Base-by-base conservation (phyloP, 352 stramenopile genomes). In the Phytopythium cucurbitacearum region DNA sequence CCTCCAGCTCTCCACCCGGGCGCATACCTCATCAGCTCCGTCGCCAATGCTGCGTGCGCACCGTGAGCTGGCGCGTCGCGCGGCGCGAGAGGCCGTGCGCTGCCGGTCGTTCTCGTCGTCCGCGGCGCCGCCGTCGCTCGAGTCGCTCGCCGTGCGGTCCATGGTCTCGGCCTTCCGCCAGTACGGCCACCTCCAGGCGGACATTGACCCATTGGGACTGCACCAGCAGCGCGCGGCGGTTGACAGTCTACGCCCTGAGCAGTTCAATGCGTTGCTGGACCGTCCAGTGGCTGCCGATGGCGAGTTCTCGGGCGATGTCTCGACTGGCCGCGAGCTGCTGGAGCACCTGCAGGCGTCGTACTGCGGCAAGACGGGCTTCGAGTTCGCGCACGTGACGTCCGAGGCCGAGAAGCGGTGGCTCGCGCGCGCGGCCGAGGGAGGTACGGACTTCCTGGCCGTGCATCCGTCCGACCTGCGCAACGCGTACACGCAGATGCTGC, bases 321-420 rank as follows among this genome's bases (percentile, higher is more conserved):
- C 71, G 1, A 77, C 55, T 13, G 76, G 76, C 8, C 64, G 85
- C 37, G 60, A 73, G 36, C 60, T 83, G 35, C 91, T 87, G 62
- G 71, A 86, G 10, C 62, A 81, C 41, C 54, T 94, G 35, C 68
- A 74, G 16, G 56, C 60, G 11, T 62, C 70, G 15, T 95, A 95
- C 60, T 91, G 80, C 58, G 74, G 82, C 34, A 87, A 89, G 59
- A 85, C 89, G 9, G 82, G 84, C 34, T 87, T 85, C 53, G 83
- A 95, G 67, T 91, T 91, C 57, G 69, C 88, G 67, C 69, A 94
- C 59, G 39, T 93, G 11, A 73, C 74, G 21, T 77, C 71, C 0
- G 4, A 53, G 1, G 64, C 80, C 11, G 84, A 94, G 64, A 85
- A 88, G 54, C 62, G 68, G 36, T 93, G 85, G 80, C 62, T 91